Evolutionary conservation across 2,329 filamentous ascomycete species (phyloP), one percentile per base, ranked within the genome.

Genomic region (Incumbomyces delicatus): DNA sequence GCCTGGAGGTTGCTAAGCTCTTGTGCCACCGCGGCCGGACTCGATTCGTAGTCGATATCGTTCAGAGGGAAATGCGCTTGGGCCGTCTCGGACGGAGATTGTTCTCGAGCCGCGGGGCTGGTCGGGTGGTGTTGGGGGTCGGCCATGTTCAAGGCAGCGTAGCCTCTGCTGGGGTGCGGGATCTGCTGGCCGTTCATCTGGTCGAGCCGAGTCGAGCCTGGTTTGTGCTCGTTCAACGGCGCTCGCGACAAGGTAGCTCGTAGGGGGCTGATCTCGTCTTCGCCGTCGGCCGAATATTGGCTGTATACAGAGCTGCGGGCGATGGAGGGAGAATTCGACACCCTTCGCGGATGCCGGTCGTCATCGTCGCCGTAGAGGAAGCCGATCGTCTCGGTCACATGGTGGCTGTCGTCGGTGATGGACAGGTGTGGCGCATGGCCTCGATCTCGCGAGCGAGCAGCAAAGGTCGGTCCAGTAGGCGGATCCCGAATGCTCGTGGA

Each of bases 1-100:
- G 89, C 89, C 64, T 94, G 88, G 50, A 95, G 69, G 60, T 95
- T 95, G 70, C 84, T 94, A 57, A 95, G 70, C 67, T 95, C 89
- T 67, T 94, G 87, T 20, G 87, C 87, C 49, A 95, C 86, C 51
- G 89, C 87, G 49, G 82, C 88, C 1, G 89, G 84, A 59, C 90
- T 84, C 53, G 88, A 88, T 63, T 95, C 90, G 63, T 92, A 92
- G 60, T 89, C 86, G 53, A 94, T 77, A 56, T 90, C 80, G 58
- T 89, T 90, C 53, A 90, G 77, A 42, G 84, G 81, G 46, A 85
- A 80, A 50, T 80, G 80, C 41, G 76, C 70, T 47, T 70, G 77
- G 46, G 76, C 76, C 13, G 74, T 70, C 50, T 77, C 74, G 57
- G 72, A 66, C 36, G 71, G 58, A 69, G 71, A 59, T 47, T 72